phyloP scores from a whole-genome alignment of 2,329 filamentous ascomycete species.

The Blastomyces gilchristii region DNA sequence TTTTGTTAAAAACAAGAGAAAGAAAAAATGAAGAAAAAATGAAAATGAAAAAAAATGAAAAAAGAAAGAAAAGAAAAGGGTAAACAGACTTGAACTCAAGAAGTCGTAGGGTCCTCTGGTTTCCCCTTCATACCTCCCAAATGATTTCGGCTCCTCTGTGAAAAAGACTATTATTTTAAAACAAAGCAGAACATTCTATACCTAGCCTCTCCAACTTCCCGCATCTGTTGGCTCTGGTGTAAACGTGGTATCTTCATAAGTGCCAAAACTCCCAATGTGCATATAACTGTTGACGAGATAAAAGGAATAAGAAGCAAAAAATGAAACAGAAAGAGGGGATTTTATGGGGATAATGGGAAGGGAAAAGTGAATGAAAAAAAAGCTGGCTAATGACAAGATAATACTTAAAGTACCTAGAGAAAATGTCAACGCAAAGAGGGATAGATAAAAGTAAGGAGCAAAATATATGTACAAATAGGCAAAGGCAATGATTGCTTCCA shows the following conservation, averaged over 20 bases:
- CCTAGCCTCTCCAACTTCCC: not conserved
- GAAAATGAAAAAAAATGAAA: too few species aligned
- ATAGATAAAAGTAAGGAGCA: not conserved
- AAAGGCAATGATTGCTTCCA: not conserved
- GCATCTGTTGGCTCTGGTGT: not conserved
- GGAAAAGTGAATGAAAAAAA: not conserved
- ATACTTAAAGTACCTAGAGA: not conserved
- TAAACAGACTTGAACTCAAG: not conserved
- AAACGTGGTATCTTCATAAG: not conserved
- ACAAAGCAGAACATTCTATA: not conserved
- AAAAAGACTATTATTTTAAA: not conserved
- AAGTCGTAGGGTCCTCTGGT: not conserved
- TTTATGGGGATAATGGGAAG: not conserved
- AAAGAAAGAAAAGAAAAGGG: not conserved
- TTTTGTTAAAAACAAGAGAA: too few species aligned
- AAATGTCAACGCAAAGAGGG: not conserved
- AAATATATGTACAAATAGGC: not conserved
- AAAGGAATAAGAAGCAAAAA: not conserved
- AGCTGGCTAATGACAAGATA: not conserved
- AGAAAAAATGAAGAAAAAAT: too few species aligned
- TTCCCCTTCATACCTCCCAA: not conserved
- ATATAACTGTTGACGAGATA: not conserved
- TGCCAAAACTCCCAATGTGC: conserved; percentile 2
- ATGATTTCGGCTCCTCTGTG: not conserved
- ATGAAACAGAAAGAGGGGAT: not conserved